phyloP scores from a whole-genome alignment of 179 eudicot species.

The Vitellaria paradoxa region DNA sequence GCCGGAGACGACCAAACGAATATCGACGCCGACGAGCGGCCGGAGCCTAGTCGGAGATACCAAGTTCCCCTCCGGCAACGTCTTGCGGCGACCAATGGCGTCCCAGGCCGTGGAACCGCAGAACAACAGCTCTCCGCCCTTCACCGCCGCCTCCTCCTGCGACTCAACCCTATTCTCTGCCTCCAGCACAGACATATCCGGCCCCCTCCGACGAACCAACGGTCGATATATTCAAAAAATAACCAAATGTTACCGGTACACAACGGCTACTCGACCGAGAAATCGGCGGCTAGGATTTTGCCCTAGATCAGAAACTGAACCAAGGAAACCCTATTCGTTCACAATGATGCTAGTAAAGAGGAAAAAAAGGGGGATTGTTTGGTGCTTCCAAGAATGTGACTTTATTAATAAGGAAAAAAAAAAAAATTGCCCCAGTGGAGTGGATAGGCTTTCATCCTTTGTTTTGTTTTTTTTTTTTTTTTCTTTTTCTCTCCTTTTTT shows the following conservation, averaged over 20 bases:
- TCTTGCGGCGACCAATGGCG: conserved; percentile 62
- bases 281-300: conserved; percentile 40
- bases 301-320: conserved; percentile 41
- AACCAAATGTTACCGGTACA: not conserved
- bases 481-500: no score
- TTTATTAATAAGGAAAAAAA: conserved; percentile 4
- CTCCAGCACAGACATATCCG: conserved; percentile 49
- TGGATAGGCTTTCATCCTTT: conserved; percentile 24
- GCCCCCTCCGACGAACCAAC: conserved; percentile 24
- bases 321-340: conserved; percentile 14
- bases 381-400: conserved; percentile 22
- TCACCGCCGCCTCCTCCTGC: conserved; percentile 38
- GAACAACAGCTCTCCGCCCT: conserved; percentile 81
- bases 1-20: conserved; percentile 78
- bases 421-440: not conserved
- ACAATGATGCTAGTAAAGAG: not conserved
- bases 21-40: conserved; percentile 80
- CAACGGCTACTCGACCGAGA: conserved; percentile 5
- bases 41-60: conserved; percentile 79
- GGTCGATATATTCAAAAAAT: conserved; percentile 12
- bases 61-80: conserved; percentile 50
- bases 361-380: conserved; percentile 12
- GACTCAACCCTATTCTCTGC: conserved; percentile 30
- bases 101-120: conserved; percentile 91
- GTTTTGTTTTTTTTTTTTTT: conserved; percentile 4